Evolutionary conservation across 2,329 filamentous ascomycete species (phyloP).

Genomic region (Alternaria ventricosa): DNA sequence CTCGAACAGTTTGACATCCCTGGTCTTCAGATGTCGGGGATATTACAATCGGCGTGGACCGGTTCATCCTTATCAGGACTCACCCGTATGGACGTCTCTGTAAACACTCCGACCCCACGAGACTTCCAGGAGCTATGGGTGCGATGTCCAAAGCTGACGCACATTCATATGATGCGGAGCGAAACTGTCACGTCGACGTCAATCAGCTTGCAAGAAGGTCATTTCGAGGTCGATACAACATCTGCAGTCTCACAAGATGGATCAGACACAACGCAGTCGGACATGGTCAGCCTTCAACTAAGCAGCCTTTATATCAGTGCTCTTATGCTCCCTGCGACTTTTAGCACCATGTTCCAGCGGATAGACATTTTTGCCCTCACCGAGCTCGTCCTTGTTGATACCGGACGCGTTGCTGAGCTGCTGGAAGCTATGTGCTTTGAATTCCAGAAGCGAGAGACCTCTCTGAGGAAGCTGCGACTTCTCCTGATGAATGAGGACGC

Average conservation of each 20-base stretch:
- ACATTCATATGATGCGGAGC: neutral
- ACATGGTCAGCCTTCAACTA: neutral
- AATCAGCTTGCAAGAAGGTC: neutral
- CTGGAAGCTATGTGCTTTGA: neutral
- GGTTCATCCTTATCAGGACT: neutral
- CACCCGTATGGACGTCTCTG: neutral
- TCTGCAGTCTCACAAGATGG: neutral
- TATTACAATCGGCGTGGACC: neutral
- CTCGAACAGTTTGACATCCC: neutral
- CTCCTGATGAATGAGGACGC: rapidly evolving
- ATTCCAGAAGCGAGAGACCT: neutral
- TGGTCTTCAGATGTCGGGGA: neutral
- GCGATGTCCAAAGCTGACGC: neutral
- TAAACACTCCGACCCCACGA: neutral
- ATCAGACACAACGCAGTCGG: neutral
- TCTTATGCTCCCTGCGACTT: neutral
- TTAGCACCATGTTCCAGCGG: neutral
- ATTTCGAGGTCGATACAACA: neutral
- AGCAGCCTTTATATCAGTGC: neutral
- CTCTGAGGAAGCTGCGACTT: neutral
- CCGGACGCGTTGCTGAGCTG: neutral
- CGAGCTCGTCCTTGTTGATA: neutral
- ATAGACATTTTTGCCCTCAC: neutral
- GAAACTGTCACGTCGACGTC: neutral
- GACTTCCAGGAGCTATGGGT: neutral